These are phyloP conservation scores for Candida neerlandica DNA, from an alignment of 1,139 yeast species.

Conservation along the genomic window DNA sequence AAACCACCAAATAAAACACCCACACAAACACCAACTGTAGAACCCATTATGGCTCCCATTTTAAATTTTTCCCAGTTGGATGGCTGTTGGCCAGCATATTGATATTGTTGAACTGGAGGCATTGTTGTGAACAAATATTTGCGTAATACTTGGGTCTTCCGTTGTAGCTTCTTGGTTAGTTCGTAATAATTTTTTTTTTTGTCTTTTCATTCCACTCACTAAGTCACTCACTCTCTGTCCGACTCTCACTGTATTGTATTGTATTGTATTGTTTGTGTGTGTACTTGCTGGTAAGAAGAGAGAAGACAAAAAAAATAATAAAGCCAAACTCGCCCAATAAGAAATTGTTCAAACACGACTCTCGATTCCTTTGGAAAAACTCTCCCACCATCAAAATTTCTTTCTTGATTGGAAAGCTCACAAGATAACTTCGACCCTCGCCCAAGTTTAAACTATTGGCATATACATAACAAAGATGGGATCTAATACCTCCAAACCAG, in stretches of 20 bases:
- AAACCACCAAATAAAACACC: slow-evolving; percentile 95
- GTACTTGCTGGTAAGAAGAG: neutral
- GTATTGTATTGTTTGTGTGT: neutral
- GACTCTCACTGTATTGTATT: neutral
- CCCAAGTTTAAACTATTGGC: too few species aligned
- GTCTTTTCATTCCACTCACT: too few species aligned
- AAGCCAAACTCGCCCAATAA: slow-evolving; percentile 1
- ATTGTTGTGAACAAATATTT: slow-evolving; percentile 28
- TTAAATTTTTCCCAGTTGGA: slow-evolving; percentile 94
- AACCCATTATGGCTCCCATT: slow-evolving; percentile 98
- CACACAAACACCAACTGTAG: slow-evolving; percentile 93
- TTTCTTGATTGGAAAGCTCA: neutral
- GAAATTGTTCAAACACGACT: slow-evolving; percentile 5
- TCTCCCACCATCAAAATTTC: slow-evolving; percentile 3
- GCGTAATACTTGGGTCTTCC: too few species aligned
- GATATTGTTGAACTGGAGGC: slow-evolving; percentile 87
- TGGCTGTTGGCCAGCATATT: slow-evolving; percentile 75
- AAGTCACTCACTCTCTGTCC: too few species aligned
- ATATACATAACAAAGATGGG: slow-evolving; percentile 42
- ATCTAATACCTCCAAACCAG: slow-evolving; percentile 58
- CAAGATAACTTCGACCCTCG: slow-evolving; percentile 4
- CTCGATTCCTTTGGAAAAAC: neutral
- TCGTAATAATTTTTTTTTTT: neutral
- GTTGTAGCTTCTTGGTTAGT: neutral
- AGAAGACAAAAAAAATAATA: neutral